These are phyloP conservation scores for Arabidopsis hybrid DNA, from an alignment of 441 rosid species.

Conservation along the genomic window DNA sequence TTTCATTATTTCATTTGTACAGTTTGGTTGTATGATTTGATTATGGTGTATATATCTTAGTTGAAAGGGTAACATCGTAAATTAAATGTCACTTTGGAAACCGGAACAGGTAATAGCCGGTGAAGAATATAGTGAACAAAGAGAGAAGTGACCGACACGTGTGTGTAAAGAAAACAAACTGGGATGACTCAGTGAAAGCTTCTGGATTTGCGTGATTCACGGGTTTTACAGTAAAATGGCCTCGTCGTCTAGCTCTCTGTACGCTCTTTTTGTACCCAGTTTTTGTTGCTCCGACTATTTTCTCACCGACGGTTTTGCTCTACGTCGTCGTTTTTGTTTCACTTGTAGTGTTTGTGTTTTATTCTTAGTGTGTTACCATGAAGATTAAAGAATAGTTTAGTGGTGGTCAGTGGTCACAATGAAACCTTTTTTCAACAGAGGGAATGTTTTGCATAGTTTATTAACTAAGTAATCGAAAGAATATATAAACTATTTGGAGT, in stretches of 20 bases:
- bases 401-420: slow-evolving; percentile 17
- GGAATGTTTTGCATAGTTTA: slow-evolving; percentile 33
- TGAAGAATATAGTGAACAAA: background rate
- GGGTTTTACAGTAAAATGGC: slow-evolving; percentile 36
- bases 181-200: background rate
- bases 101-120: slow-evolving; percentile 38
- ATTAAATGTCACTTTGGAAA: slow-evolving; percentile 14
- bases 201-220: slow-evolving; percentile 44
- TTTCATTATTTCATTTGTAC: slow-evolving; percentile 28
- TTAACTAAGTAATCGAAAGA: background rate
- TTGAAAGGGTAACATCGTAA: slow-evolving; percentile 29
- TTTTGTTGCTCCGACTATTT: slow-evolving; percentile 34
- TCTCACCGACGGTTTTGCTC: slow-evolving; percentile 34
- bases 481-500: background rate
- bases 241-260: slow-evolving; percentile 44
- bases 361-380: background rate
- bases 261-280: slow-evolving; percentile 32
- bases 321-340: slow-evolving; percentile 36
- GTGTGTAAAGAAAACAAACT: background rate
- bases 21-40: slow-evolving; percentile 26
- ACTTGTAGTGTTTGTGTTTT: background rate
- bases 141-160: slow-evolving; percentile 23
- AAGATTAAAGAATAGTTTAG: background rate
- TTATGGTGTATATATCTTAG: background rate
- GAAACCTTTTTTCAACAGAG: slow-evolving; percentile 5